Percentiles rank a stretch among this genome's conserved stretches.
These are phyloP conservation scores for Fusarium dlaminii DNA, from an alignment of 2,329 filamentous ascomycete species.

Conservation along the genomic window DNA sequence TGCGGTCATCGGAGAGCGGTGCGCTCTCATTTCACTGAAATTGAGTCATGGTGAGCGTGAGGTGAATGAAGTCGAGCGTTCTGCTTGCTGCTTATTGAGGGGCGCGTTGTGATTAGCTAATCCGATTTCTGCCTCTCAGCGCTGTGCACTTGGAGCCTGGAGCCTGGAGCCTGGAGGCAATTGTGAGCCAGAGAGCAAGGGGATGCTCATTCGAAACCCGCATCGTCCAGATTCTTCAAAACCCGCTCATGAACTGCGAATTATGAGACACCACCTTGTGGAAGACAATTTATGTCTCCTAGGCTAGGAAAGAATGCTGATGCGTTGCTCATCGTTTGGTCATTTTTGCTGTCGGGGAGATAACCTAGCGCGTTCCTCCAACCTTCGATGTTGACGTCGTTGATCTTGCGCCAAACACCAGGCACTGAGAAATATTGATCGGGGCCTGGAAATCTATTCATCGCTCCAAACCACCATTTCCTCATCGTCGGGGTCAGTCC, in stretches of 20 bases:
- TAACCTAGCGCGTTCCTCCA: background rate
- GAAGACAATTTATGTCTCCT: background rate
- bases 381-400: conserved; percentile 13
- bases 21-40: background rate
- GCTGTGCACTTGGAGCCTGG: background rate
- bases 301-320: background rate
- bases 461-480: background rate
- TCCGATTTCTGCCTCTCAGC: background rate
- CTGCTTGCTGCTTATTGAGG: background rate
- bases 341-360: background rate
- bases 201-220: background rate
- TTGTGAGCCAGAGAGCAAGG: background rate
- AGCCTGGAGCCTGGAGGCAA: background rate
- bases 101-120: background rate
- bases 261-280: accelerated
- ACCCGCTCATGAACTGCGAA: accelerated
- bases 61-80: background rate
- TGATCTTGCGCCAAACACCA: background rate
- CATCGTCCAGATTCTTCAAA: background rate
- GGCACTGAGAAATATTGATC: background rate
- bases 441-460: background rate
- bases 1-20: background rate
- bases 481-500: accelerated
- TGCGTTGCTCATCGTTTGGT: background rate
- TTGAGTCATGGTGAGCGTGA: background rate